A percentile compares a stretch with the other conserved stretches of the same genome.
phyloP scores from a whole-genome alignment of 768 basidiomycete species.

The Agaricus blazei region DNA sequence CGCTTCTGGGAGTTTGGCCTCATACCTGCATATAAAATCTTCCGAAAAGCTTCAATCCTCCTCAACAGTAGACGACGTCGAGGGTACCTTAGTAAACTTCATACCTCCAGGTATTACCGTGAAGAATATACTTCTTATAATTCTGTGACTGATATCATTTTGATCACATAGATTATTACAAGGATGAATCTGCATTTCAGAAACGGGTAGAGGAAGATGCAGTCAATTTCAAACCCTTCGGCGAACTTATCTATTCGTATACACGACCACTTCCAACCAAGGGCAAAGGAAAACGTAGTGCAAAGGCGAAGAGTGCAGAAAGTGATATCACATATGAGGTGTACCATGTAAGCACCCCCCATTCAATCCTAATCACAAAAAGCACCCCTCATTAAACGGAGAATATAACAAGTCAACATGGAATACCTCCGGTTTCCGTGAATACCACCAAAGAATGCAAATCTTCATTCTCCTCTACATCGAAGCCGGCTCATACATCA shows the following conservation, averaged over 20 bases:
- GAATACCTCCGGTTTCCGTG: conserved; percentile 81
- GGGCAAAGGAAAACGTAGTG: conserved; percentile 52
- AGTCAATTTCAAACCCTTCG: conserved; percentile 68
- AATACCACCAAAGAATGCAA: conserved; percentile 91
- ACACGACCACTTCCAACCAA: conserved; percentile 46
- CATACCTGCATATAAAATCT: conserved; percentile 68
- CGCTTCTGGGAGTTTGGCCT: conserved; percentile 80
- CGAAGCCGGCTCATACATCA: conserved; percentile 92
- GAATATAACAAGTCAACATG: conserved; percentile 61
- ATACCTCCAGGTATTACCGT: conserved; percentile 59
- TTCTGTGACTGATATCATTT: neutral
- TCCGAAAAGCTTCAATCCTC: conserved; percentile 59
- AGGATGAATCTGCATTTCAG: conserved; percentile 61
- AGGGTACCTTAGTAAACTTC: conserved; percentile 67
- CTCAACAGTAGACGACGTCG: conserved; percentile 83
- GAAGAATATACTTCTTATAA: no score
- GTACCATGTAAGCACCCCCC: conserved; percentile 66
- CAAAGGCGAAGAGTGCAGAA: conserved; percentile 20
- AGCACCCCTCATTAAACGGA: neutral
- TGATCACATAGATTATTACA: conserved; percentile 61
- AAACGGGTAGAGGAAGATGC: conserved; percentile 75
- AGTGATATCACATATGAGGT: conserved; percentile 79
- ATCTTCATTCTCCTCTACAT: conserved; percentile 92
- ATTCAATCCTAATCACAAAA: neutral
- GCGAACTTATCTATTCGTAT: conserved; percentile 74